A percentile compares a stretch with the other conserved stretches of the same genome.
These are phyloP conservation scores for Ogataea nitratoaversa DNA, from an alignment of 805 yeast species.

Conservation along the genomic window DNA sequence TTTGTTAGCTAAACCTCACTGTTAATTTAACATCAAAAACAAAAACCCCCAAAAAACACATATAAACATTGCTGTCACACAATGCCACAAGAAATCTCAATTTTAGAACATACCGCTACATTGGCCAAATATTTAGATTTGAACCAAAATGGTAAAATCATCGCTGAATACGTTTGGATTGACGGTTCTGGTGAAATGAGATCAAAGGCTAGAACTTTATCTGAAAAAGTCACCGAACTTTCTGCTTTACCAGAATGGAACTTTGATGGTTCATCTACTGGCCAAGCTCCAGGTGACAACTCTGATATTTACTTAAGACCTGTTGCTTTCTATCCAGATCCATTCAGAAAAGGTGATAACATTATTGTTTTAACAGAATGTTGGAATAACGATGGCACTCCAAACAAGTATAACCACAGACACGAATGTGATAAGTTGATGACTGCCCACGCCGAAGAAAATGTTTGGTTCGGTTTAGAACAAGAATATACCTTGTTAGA, in stretches of 20 bases:
- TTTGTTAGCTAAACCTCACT: not conserved
- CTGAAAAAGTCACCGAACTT: constrained; percentile 59
- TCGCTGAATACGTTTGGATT: constrained; percentile 98
- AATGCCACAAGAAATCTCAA: constrained; percentile 25
- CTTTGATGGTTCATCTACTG: constrained; percentile 98
- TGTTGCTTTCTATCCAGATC: constrained; percentile 92
- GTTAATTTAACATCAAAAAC: constrained; percentile 1
- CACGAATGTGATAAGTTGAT: constrained; percentile 93
- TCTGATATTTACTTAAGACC: constrained; percentile 95
- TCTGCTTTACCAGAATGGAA: constrained; percentile 98
- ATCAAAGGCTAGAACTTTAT: constrained; percentile 89
- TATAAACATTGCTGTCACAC: constrained; percentile 2
- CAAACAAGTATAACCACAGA: constrained; percentile 98
- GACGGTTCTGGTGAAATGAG: constrained; percentile 89
- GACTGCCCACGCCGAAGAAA: constrained; percentile 82
- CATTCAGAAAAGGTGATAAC: constrained; percentile 97
- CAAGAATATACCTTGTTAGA: constrained; percentile 98
- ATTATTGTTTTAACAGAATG: constrained; percentile 92
- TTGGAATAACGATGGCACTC: constrained; percentile 98
- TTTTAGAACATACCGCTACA: constrained; percentile 69
- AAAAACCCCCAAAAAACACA: constrained; percentile 1
- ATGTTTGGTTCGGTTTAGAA: constrained; percentile 97
- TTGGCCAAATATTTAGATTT: constrained; percentile 79
- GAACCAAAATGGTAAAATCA: constrained; percentile 78
- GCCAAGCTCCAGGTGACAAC: constrained; percentile 97